A percentile compares a stretch with the other conserved stretches of the same genome.
phyloP scores from a whole-genome alignment of 2,329 filamentous ascomycete species.

The Geoglossum cookeanum region DNA sequence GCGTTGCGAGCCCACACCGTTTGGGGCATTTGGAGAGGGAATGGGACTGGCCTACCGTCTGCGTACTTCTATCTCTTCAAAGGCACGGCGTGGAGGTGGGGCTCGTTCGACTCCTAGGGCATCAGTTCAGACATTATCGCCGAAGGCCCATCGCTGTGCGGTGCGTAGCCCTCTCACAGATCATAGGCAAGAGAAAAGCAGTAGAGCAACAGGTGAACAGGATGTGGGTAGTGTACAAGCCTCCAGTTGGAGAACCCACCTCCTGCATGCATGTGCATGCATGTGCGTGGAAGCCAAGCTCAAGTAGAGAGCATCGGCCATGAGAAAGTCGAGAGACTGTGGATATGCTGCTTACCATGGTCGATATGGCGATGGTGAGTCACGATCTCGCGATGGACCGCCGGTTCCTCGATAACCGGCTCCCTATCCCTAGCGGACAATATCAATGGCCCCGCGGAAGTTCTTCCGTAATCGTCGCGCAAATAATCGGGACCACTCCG shows the following conservation, averaged over 20 bases:
- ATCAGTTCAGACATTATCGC: not conserved
- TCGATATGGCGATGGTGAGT: conserved; percentile 78
- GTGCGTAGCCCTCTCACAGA: not conserved
- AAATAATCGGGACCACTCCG: conserved; percentile 29
- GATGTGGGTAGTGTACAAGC: not conserved
- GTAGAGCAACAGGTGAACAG: not conserved
- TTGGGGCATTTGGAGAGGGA: not conserved
- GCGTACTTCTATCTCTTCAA: conserved; percentile 36
- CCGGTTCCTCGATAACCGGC: conserved; percentile 48
- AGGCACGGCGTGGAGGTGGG: conserved; percentile 17
- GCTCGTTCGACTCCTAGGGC: conserved; percentile 5
- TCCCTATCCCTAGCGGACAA: conserved; percentile 15
- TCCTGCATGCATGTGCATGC: not conserved
- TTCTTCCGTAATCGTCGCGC: conserved; percentile 29
- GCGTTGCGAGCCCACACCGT: not conserved
- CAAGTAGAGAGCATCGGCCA: not conserved
- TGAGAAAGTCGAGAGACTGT: not conserved
- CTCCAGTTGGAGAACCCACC: not conserved
- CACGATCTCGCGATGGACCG: conserved; percentile 74
- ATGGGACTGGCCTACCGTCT: conserved; percentile 24
- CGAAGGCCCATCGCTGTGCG: not conserved
- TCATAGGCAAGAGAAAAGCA: not conserved
- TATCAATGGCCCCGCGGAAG: conserved; percentile 25
- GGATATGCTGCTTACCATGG: conserved; percentile 41
- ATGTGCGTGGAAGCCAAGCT: not conserved